Percentiles rank a stretch among this genome's conserved stretches.
Conservation (phyloP, 257 asterid species). For the Salvia rosmarinus region DNA sequence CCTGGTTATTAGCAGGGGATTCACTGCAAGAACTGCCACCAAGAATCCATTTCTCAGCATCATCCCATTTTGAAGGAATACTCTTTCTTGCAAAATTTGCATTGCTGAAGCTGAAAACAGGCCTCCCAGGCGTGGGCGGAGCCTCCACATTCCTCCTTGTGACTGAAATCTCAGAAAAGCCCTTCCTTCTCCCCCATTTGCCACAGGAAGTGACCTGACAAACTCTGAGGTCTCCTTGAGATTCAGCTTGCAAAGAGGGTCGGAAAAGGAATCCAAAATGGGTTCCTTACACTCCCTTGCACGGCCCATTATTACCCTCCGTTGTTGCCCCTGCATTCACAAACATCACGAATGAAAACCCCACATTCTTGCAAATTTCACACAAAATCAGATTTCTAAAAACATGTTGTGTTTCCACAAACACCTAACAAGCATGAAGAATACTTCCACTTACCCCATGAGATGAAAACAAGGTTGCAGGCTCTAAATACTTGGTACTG, state of each 20-base stretch:
- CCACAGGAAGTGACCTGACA: slow-evolving; percentile 70
- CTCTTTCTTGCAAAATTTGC: slow-evolving; percentile 65
- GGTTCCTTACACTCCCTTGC: slow-evolving; percentile 50
- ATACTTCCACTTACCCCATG: slow-evolving; percentile 45
- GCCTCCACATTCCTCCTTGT: slow-evolving; percentile 71
- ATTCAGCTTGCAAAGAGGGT: slow-evolving; percentile 81
- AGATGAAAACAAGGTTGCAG: slow-evolving; percentile 57
- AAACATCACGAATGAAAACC: slow-evolving; percentile 22
- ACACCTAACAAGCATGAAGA: background rate
- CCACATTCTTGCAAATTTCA: background rate
- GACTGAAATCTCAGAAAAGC: slow-evolving; percentile 47
- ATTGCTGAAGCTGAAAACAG: slow-evolving; percentile 84
- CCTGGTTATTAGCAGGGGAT: slow-evolving; percentile 55
- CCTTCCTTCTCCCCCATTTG: slow-evolving; percentile 37
- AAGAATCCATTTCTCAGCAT: slow-evolving; percentile 96
- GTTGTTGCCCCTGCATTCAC: slow-evolving; percentile 51
- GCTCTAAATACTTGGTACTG: slow-evolving; percentile 48
- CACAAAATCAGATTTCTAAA: background rate
- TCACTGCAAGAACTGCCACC: slow-evolving; percentile 65
- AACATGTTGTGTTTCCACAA: slow-evolving; percentile 20
- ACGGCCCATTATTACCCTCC: slow-evolving; percentile 45
- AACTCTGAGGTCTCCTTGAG: slow-evolving; percentile 86
- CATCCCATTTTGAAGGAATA: slow-evolving; percentile 96
- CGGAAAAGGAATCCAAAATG: slow-evolving; percentile 60
- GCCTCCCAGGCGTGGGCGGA: slow-evolving; percentile 97